Evolutionary conservation across 495 filamentous ascomycete species (phyloP).

Genomic region (Viridothelium virens): DNA sequence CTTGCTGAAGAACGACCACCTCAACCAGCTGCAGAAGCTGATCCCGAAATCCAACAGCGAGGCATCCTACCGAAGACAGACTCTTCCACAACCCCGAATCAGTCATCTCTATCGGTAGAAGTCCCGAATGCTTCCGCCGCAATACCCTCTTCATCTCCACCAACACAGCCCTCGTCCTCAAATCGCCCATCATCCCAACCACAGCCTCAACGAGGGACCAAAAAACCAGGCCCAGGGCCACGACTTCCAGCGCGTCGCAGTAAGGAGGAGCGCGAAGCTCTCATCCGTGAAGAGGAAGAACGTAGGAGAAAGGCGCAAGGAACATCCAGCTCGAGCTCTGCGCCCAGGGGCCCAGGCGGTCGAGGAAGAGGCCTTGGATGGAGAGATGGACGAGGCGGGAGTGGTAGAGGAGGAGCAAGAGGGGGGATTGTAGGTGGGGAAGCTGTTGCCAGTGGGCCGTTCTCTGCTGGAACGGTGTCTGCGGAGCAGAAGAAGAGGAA

Average conservation of each 20-base stretch:
- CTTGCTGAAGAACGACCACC: background rate
- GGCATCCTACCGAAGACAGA: background rate
- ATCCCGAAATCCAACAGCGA: background rate
- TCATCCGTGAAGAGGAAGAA: background rate
- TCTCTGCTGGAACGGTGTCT: constrained; percentile 25
- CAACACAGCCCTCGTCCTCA: background rate
- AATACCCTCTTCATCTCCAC: background rate
- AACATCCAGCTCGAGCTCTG: background rate
- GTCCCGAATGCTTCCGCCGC: background rate
- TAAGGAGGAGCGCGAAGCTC: constrained; percentile 4
- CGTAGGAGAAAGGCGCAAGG: background rate
- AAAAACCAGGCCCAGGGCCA: background rate
- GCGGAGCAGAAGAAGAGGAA: constrained; percentile 8
- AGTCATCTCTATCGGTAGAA: background rate
- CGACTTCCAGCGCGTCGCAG: background rate
- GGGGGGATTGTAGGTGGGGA: constrained; percentile 20
- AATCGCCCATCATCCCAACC: background rate
- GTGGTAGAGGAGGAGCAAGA: constrained; percentile 18
- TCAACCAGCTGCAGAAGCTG: background rate
- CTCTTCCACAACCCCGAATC: background rate
- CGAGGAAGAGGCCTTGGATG: background rate
- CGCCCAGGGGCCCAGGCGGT: background rate
- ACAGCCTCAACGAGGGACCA: background rate
- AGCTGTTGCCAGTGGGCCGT: constrained; percentile 25
- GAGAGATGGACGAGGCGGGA: background rate